A percentile compares a stretch with the other conserved stretches of the same genome.
phyloP scores from a whole-genome alignment of 2,329 filamentous ascomycete genomes.

The Phyllosticta capitalensis region DNA sequence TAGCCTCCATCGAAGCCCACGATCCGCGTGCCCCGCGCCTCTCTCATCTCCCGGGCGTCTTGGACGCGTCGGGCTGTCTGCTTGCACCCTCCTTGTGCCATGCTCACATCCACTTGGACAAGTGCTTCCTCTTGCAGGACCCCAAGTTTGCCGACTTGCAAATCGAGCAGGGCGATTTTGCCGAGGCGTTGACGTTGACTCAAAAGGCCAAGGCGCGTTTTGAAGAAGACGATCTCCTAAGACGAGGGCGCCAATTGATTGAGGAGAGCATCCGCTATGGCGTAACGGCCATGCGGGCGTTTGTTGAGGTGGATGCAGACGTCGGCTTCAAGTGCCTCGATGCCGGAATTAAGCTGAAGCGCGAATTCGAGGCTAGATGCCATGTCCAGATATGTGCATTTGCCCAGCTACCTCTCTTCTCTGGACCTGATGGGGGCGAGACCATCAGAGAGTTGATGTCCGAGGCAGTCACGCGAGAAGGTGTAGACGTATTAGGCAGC shows the following conservation, averaged over 20 bases:
- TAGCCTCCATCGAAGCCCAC: constrained; percentile 26
- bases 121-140: constrained; percentile 51
- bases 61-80: constrained; percentile 35
- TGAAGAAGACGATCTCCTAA: constrained; percentile 51
- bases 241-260: constrained; percentile 55
- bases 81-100: constrained; percentile 54
- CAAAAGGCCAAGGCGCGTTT: constrained; percentile 54
- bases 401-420: constrained; percentile 60
- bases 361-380: constrained; percentile 43
- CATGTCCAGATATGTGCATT: constrained; percentile 60
- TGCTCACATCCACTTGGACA: constrained; percentile 65
- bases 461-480: constrained; percentile 31
- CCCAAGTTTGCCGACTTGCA: constrained; percentile 51
- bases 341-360: constrained; percentile 48
- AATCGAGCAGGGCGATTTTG: constrained; percentile 52
- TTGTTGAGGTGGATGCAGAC: constrained; percentile 59
- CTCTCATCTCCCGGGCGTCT: constrained; percentile 19
- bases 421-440: constrained; percentile 39
- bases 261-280: constrained; percentile 55
- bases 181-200: constrained; percentile 54
- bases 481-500: constrained; percentile 53
- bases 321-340: constrained; percentile 50
- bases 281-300: constrained; percentile 60
- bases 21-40: constrained; percentile 4
- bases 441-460: constrained; percentile 44